Conservation (phyloP, 176 grass and related monocot genomes). For the Phyllostachys edulis region DNA sequence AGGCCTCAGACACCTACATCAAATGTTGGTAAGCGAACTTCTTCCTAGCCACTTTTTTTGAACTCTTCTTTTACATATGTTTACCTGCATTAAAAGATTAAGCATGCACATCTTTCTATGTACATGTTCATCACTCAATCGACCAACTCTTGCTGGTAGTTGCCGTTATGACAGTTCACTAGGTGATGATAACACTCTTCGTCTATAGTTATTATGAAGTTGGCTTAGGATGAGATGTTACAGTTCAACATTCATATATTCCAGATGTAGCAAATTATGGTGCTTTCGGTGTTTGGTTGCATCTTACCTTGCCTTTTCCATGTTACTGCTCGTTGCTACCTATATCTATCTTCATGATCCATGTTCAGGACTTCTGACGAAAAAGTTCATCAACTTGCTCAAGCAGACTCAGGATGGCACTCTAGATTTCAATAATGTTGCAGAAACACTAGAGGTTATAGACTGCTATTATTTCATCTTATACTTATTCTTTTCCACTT, state of each 20-base stretch:
- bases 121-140: slow-evolving; percentile 64
- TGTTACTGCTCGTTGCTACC: slow-evolving; percentile 25
- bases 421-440: slow-evolving; percentile 98
- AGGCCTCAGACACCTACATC: slow-evolving; percentile 68
- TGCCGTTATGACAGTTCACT: slow-evolving; percentile 96
- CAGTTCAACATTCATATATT: slow-evolving; percentile 28
- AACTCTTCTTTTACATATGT: slow-evolving; percentile 5
- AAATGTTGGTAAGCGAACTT: slow-evolving; percentile 72
- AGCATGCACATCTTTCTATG: slow-evolving; percentile 17
- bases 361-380: slow-evolving; percentile 81
- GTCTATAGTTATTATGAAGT: neutral
- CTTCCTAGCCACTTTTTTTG: slow-evolving; percentile 19
- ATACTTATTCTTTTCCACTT: neutral
- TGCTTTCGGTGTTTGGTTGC: neutral
- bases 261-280: neutral
- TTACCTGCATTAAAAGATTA: slow-evolving; percentile 1
- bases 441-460: slow-evolving; percentile 86
- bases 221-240: neutral
- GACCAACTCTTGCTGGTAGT: slow-evolving; percentile 66
- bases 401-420: slow-evolving; percentile 82
- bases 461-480: slow-evolving; percentile 14
- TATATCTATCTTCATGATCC: slow-evolving; percentile 27
- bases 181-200: slow-evolving; percentile 50
- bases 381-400: slow-evolving; percentile 93
- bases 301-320: slow-evolving; percentile 21